Base-by-base conservation (phyloP, 371 early-diverging fungal genomes). In the Rhizopus stolonifer region DNA sequence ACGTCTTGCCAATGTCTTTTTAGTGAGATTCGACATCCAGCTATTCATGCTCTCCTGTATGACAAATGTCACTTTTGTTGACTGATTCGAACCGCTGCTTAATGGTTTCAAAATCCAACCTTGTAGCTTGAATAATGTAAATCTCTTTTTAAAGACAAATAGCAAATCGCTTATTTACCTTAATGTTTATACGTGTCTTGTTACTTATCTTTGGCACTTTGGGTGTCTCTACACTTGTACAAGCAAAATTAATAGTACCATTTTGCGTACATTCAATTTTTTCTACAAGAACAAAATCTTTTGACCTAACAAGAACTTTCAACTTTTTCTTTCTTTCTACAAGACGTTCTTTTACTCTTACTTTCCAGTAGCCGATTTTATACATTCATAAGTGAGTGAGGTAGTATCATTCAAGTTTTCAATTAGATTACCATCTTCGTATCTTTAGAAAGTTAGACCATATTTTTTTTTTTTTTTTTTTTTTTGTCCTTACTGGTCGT, bases 71-170 rank as follows among this genome's bases (percentile, higher is more conserved):
- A 87, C 75, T 58, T 74, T 70, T 10, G 86, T 87, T 29, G 81
- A 73, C 7, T 73, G 77, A 4, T 74, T 72, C 1, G 60, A 33
- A 11, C 68, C 62, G 8, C 73, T 70, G 19, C 74, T 71, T 29
- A 81, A 23, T 6, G 85, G 85, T 46, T 84, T 77, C 24, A 85
- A 58, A 42, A 88, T 79, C 86, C 86, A 88, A 15, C 88, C 88
- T 72, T 74, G 78, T 9, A 73, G 51, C 72, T 72, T 43, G 23
- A 23, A 36, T 15, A 38, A 51, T 11, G 31, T 22, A 57, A 6
- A 22, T 11, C 11, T 34, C 25, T 32, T 49, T 6, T 29, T n/a
- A n/a, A n/a, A n/a, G n/a, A n/a, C n/a, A n/a, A n/a, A n/a, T 18
- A n/a, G 29, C 40, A 22, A 7, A 40, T 36, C n/a, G 32, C 29